Evolutionary conservation across 495 filamentous ascomycete genomes (phyloP).

Genomic region (Apiosordaria backusii): DNA sequence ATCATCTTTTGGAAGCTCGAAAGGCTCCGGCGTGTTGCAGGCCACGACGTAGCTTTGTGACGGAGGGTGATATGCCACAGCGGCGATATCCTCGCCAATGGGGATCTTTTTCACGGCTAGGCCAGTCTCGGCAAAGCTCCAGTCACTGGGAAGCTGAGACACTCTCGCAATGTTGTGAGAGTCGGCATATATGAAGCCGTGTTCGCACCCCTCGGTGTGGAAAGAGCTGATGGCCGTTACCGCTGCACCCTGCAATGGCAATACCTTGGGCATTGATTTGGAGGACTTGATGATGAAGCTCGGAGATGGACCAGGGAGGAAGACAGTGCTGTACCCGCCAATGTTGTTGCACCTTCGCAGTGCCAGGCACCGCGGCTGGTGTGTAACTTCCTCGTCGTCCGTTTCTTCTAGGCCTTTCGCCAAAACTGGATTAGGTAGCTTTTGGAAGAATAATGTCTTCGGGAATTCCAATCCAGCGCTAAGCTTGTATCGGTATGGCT

Average conservation of each 20-base stretch:
- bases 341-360: constrained; percentile 64
- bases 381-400: constrained; percentile 34
- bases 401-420: constrained; percentile 48
- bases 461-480: constrained; percentile 32
- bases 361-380: constrained; percentile 45
- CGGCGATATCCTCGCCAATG: constrained; percentile 66
- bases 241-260: constrained; percentile 61
- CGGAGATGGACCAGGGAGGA: constrained; percentile 72
- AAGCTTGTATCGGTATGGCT: constrained; percentile 58
- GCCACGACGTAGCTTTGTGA: constrained; percentile 73
- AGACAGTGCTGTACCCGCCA: constrained; percentile 71
- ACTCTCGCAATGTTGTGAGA: constrained; percentile 59
- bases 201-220: constrained; percentile 67
- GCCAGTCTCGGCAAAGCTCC: constrained; percentile 63
- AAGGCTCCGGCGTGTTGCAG: constrained; percentile 61
- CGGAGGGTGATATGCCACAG: constrained; percentile 69
- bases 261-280: constrained; percentile 66
- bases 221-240: constrained; percentile 68
- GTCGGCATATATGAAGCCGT: constrained; percentile 80
- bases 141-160: constrained; percentile 60
- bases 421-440: constrained; percentile 62
- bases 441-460: constrained; percentile 65
- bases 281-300: constrained; percentile 76
- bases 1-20: constrained; percentile 79
- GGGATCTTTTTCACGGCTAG: constrained; percentile 67